Conservation (phyloP, 805 yeast species). For the Kodamaea lidongshanica region DNA sequence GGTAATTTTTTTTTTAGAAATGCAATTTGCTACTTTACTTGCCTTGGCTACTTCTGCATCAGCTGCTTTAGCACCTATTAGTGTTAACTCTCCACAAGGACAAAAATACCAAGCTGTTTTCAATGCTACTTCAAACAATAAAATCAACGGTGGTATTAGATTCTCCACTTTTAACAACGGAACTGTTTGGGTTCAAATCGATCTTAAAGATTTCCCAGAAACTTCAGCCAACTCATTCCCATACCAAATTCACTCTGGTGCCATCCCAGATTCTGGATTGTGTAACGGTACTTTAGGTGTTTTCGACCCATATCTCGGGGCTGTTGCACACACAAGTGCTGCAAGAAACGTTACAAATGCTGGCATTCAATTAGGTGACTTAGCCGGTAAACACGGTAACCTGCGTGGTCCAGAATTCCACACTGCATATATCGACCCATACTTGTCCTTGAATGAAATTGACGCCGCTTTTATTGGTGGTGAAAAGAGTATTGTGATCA, state of each 20-base stretch:
- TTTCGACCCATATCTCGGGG: conserved; percentile 36
- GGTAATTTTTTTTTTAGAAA: neutral
- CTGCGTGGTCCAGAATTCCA: conserved; percentile 21
- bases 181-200: conserved; percentile 27
- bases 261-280: conserved; percentile 31
- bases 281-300: conserved; percentile 30
- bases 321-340: conserved; percentile 17
- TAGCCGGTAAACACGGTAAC: conserved; percentile 35
- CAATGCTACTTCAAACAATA: conserved; percentile 13
- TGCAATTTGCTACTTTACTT: conserved; percentile 6
- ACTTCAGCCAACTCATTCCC: conserved; percentile 32
- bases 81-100: conserved; percentile 25
- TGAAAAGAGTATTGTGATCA: conserved; percentile 30
- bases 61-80: conserved; percentile 19
- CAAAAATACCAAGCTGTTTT: conserved; percentile 25
- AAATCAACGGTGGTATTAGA: conserved; percentile 23
- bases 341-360: conserved; percentile 8
- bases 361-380: conserved; percentile 32
- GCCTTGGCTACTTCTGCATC: conserved; percentile 9
- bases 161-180: conserved; percentile 29
- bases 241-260: conserved; percentile 33
- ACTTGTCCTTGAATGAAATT: conserved; percentile 19
- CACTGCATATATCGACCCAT: conserved; percentile 18
- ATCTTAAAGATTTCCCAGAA: conserved; percentile 27
- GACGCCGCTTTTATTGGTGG: conserved; percentile 18